Percentiles rank a stretch among this genome's conserved stretches.
These are phyloP conservation scores for Picea sitchensis DNA, from an alignment of 75 land plant genomes.

Conservation along the genomic window DNA sequence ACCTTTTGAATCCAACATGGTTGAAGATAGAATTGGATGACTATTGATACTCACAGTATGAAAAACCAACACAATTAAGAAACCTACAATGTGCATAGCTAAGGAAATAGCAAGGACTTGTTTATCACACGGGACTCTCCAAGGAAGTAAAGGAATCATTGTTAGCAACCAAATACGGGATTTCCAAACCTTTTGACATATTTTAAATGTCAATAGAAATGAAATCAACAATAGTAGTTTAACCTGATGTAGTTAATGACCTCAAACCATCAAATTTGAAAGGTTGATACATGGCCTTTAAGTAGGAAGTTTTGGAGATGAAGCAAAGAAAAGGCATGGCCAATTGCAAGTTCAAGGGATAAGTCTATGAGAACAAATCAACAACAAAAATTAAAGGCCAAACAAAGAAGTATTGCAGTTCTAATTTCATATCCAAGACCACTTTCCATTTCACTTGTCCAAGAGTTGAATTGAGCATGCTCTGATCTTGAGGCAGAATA, in stretches of 20 bases:
- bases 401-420: too few relatives aligned
- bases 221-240: conserved; percentile 54
- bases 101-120: conserved; percentile 26
- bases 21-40: conserved; percentile 1
- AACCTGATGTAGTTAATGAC: conserved; percentile 38
- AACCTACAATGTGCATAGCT: conserved; percentile 47
- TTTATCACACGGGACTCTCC: conserved; percentile 56
- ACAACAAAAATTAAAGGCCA: too few relatives aligned
- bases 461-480: not conserved
- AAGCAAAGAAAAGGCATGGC: too few relatives aligned
- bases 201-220: conserved; percentile 55
- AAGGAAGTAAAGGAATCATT: conserved; percentile 40
- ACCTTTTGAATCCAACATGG: conserved; percentile 15
- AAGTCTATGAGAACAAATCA: too few relatives aligned
- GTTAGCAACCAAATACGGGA: conserved; percentile 48
- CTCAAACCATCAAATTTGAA: conserved; percentile 22
- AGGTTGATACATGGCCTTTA: too few relatives aligned
- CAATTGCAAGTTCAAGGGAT: too few relatives aligned
- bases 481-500: not conserved
- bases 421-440: too few relatives aligned
- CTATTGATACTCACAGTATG: conserved; percentile 16
- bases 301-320: too few relatives aligned
- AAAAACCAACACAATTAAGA: conserved; percentile 34
- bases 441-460: not conserved
- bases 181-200: conserved; percentile 67